Conservation (phyloP, 176 grass and related monocot species). For the Carex pumila region DNA sequence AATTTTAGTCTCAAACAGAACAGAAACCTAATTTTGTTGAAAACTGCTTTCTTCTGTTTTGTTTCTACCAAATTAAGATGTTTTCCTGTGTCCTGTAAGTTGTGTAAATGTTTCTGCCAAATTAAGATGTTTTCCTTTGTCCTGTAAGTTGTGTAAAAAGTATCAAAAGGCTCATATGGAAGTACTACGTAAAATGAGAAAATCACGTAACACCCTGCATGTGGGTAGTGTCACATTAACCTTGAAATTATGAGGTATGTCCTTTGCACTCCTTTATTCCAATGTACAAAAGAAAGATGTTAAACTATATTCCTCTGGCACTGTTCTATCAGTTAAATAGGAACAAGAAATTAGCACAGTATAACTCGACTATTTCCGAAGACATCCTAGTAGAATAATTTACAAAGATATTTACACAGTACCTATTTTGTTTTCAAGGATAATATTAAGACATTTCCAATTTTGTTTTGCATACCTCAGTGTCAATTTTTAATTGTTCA, state of each 20-base stretch:
- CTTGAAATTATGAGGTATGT: background rate
- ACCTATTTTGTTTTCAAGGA: background rate
- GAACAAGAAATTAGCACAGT: background rate
- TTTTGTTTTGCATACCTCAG: constrained; percentile 42
- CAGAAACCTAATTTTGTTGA: background rate
- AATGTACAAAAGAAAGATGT: background rate
- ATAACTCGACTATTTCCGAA: background rate
- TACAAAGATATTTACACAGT: background rate
- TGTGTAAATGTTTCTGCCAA: background rate
- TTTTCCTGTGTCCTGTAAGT: background rate
- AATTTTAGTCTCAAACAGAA: background rate
- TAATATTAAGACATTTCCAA: background rate
- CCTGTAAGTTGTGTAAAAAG: background rate
- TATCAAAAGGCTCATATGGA: background rate
- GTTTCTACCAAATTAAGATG: background rate
- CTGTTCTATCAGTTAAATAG: background rate
- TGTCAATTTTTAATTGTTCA: constrained; percentile 80
- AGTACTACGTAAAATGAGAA: background rate
- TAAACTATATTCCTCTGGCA: background rate
- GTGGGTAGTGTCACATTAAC: background rate
- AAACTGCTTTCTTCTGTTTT: background rate
- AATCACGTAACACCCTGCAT: background rate
- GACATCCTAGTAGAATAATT: background rate
- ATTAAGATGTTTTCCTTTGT: background rate
- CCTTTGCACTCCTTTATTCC: background rate